Base-by-base conservation (phyloP, 371 early-diverging fungal genomes). In the Apophysomyces variabilis region DNA sequence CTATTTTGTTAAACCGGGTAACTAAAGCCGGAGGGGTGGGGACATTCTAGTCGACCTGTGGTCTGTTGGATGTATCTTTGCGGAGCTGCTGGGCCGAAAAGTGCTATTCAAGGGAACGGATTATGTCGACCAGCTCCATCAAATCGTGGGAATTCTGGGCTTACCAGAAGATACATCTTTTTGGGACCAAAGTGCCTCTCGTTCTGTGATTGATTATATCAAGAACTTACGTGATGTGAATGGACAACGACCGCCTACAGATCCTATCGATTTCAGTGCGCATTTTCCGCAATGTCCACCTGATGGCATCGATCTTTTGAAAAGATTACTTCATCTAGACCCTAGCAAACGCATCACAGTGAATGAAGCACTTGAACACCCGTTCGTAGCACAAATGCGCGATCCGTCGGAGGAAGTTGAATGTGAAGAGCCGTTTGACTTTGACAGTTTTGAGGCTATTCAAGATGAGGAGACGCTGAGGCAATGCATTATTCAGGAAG, bases 61-160 rank as follows among this genome's bases (percentile, higher is more conserved):
- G 99, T 92, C 99, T 5, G 87, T 95, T 26, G 99, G 99, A 4
- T 99, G 99, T 78, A 95, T 99, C 38, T 97, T 99, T 86, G 99
- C 98, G 3, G 99, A 99, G 70, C 85, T 99, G 21, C 84, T 99
- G 74, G 85, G 98, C 58, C 87, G 99, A 16, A 89, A 90, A 26
- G 96, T 94, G 58, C 79, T 99, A 47, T 93, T 99, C n/a, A 96
- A 93, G 38, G 93, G 93, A 43, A 87, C 91, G 1, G 99, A 99
- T 68, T 94, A 94, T 65, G 81, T 99, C 65, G 94, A 92, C 43
- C 99, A 99, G 71, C 82, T 99, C 35, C 90, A 97, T 39, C 89
- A 90, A 8, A 99, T 98, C 57, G 95, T 96, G 78, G 84, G 86
- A 57, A 96, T 96, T 1, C 80, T 98, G 35, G 99, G 99, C 38